A percentile compares a stretch with the other conserved stretches of the same genome.
phyloP scores from a whole-genome alignment of 106 monocot genomes.

The Alisma plantagoaquatica region DNA sequence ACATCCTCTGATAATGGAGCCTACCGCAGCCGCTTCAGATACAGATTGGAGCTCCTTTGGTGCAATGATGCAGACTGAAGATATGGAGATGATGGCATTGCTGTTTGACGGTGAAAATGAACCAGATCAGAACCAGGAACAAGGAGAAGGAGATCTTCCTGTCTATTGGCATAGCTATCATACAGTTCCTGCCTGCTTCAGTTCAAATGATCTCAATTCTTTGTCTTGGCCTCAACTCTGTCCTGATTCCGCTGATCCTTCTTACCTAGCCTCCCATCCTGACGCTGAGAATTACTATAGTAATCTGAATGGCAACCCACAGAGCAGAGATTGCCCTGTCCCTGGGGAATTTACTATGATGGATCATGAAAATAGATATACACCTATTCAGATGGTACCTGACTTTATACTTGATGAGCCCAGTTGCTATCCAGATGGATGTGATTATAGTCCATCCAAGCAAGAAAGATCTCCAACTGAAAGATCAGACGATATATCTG shows the following conservation, averaged over 20 bases:
- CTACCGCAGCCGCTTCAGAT: slow-evolving; percentile 1
- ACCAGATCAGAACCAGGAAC: too few species aligned
- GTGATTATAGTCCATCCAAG: background rate
- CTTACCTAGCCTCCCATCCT: background rate
- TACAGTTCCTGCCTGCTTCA: background rate
- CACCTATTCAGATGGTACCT: background rate
- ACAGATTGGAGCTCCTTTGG: background rate
- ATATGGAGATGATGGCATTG: slow-evolving; percentile 1
- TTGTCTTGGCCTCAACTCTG: background rate
- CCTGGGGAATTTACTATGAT: background rate
- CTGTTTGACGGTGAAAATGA: background rate
- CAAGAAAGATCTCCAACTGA: background rate
- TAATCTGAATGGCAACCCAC: background rate
- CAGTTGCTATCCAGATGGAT: background rate
- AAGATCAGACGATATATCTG: background rate
- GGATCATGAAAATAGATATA: too few species aligned
- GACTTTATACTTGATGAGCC: slow-evolving; percentile 1
- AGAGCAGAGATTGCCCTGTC: background rate
- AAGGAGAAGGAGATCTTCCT: too few species aligned
- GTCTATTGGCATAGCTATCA: too few species aligned
- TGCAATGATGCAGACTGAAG: background rate
- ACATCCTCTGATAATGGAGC: too few species aligned
- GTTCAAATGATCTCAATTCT: background rate
- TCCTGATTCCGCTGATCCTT: background rate
- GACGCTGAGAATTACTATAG: background rate